Evolutionary conservation across 2,329 filamentous ascomycete species (phyloP).

Genomic region (Xylariaceae sp.): DNA sequence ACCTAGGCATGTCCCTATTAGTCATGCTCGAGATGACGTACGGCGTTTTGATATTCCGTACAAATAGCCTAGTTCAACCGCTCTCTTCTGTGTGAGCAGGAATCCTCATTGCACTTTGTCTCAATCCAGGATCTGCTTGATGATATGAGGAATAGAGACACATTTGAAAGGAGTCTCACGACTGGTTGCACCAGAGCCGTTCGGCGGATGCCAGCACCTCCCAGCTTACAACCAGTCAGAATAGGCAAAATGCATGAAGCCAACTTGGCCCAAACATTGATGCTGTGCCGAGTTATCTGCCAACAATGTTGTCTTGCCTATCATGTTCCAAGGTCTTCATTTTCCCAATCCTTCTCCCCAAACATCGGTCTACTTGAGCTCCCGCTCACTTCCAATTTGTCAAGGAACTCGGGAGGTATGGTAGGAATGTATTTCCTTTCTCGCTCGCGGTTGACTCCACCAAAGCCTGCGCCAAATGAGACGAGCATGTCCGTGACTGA

Average conservation of each 20-base stretch:
- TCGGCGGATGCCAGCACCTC: slow-evolving; percentile 20
- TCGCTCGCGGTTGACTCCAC: slow-evolving; percentile 83
- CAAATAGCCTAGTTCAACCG: not conserved
- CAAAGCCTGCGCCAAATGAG: slow-evolving; percentile 90
- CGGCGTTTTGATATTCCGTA: not conserved
- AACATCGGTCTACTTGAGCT: slow-evolving; percentile 53
- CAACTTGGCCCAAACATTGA: slow-evolving; percentile 18
- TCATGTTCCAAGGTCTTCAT: slow-evolving; percentile 50
- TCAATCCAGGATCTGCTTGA: not conserved
- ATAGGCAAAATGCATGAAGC: slow-evolving; percentile 11
- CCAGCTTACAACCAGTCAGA: slow-evolving; percentile 12
- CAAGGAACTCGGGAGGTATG: slow-evolving; percentile 87
- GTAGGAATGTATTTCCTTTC: slow-evolving; percentile 95
- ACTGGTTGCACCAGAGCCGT: slow-evolving; percentile 13
- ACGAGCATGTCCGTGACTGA: slow-evolving; percentile 97
- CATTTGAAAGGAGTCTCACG: slow-evolving; percentile 19
- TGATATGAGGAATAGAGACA: not conserved
- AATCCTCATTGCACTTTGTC: not conserved
- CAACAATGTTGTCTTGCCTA: slow-evolving; percentile 8
- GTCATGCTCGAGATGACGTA: not conserved
- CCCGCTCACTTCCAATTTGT: slow-evolving; percentile 68
- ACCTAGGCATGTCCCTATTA: not conserved
- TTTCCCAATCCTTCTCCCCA: slow-evolving; percentile 62
- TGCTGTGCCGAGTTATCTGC: slow-evolving; percentile 15
- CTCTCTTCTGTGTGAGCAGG: not conserved